These are phyloP conservation scores for Arthrobotrys iridis DNA, from an alignment of 2,329 filamentous ascomycete species.

Conservation along the genomic window DNA sequence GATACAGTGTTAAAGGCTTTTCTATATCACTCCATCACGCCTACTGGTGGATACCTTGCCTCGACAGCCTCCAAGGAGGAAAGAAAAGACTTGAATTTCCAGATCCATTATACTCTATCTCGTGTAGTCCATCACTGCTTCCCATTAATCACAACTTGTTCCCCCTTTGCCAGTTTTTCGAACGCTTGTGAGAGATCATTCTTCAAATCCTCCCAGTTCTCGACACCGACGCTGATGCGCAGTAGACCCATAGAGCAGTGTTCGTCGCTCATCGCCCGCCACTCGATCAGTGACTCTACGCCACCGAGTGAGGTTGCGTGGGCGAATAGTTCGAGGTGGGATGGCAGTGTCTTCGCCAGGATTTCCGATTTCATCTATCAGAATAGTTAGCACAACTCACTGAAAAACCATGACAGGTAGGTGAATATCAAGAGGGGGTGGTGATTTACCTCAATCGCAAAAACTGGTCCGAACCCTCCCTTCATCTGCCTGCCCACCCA, in stretches of 20 bases:
- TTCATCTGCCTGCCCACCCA: conserved; percentile 94
- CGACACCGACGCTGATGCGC: conserved; percentile 85
- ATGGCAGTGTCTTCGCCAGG: conserved; percentile 76
- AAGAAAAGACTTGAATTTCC: background rate
- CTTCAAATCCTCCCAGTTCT: conserved; percentile 84
- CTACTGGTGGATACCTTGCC: background rate
- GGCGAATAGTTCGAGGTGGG: conserved; percentile 83
- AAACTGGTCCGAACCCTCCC: conserved; percentile 87
- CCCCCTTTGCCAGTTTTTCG: conserved; percentile 65
- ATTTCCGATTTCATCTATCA: conserved; percentile 60
- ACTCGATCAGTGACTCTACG: conserved; percentile 95
- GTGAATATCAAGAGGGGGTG: background rate
- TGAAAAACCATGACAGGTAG: background rate
- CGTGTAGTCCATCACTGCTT: conserved; percentile 11
- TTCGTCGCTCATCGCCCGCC: conserved; percentile 86
- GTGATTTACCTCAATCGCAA: conserved; percentile 74
- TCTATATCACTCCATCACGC: background rate
- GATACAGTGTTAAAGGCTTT: background rate
- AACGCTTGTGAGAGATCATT: conserved; percentile 77
- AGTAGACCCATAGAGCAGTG: conserved; percentile 77
- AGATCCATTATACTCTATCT: background rate
- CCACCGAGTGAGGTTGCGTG: conserved; percentile 94
- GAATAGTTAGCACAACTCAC: background rate
- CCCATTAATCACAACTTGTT: conserved; percentile 40
- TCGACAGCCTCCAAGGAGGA: background rate